Conservation (phyloP, 768 basidiomycete species). For the Thelephora aurantiotincta region DNA sequence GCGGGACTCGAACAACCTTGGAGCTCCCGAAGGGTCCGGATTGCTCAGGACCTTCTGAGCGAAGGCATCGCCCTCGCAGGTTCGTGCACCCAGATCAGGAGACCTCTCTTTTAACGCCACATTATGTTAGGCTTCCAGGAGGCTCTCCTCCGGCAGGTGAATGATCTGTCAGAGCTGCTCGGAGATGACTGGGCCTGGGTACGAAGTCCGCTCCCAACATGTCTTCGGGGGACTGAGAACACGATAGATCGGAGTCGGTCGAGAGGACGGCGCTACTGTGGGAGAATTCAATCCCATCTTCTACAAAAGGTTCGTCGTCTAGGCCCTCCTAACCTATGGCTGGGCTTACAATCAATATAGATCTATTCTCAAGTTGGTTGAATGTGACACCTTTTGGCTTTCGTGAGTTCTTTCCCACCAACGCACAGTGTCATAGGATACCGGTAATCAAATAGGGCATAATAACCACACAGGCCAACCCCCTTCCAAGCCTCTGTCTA, state of each 20-base stretch:
- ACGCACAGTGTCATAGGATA: too few relatives aligned
- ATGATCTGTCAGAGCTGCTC: constrained; percentile 38
- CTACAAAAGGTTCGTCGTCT: constrained; percentile 27
- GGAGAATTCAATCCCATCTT: constrained; percentile 56
- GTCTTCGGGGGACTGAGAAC: neutral
- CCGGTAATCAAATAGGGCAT: too few relatives aligned
- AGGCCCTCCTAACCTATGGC: neutral
- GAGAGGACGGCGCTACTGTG: constrained; percentile 38
- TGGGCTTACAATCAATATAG: constrained; percentile 7
- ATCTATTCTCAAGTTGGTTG: constrained; percentile 21
- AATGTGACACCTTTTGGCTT: constrained; percentile 40
- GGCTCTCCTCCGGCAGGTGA: constrained; percentile 40
- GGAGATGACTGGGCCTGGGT: constrained; percentile 43
- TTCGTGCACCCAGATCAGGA: constrained; percentile 8
- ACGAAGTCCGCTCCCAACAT: constrained; percentile 6
- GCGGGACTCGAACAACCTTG: constrained; percentile 30
- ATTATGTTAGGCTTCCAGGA: constrained; percentile 32
- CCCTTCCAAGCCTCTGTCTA: constrained; percentile 35
- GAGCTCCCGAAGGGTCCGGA: constrained; percentile 34
- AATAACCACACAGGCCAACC: constrained; percentile 15
- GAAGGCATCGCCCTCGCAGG: constrained; percentile 27
- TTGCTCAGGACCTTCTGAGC: constrained; percentile 30
- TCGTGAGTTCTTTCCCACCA: constrained; percentile 22
- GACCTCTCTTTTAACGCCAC: neutral
- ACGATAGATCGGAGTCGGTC: constrained; percentile 39